A percentile compares a stretch with the other conserved stretches of the same genome.
Conservation (phyloP, 495 filamentous ascomycete genomes). For the Cladorrhinum samala region DNA sequence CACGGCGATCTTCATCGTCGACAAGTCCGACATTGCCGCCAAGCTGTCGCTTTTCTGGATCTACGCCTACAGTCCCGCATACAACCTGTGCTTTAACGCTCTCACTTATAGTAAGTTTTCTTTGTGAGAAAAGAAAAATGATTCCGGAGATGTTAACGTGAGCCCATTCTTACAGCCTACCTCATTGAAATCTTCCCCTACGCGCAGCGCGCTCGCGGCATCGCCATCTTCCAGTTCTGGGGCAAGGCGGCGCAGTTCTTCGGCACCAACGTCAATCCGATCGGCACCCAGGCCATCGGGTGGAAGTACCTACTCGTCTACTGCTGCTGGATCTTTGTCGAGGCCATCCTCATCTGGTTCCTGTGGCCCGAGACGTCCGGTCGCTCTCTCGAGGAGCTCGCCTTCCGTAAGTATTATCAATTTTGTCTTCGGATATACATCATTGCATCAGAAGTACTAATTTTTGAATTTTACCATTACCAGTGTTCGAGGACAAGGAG, state of each 20-base stretch:
- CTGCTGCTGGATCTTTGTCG: conserved; percentile 53
- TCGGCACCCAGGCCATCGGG: conserved; percentile 51
- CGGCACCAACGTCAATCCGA: conserved; percentile 58
- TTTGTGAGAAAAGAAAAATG: no score
- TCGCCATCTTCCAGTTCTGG: conserved; percentile 61
- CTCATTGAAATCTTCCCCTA: conserved; percentile 61
- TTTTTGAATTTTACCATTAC: not conserved
- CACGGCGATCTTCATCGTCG: conserved; percentile 38
- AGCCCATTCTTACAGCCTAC: conserved; percentile 49
- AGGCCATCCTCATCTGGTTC: conserved; percentile 53
- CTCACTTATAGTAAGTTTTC: conserved; percentile 53
- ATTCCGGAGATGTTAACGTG: conserved; percentile 8
- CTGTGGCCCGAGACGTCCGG: conserved; percentile 59
- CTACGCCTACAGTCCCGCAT: conserved; percentile 57
- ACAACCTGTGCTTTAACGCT: conserved; percentile 62
- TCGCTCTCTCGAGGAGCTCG: conserved; percentile 58
- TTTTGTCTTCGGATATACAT: not conserved
- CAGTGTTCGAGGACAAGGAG: conserved; percentile 23
- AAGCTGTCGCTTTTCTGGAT: conserved; percentile 54
- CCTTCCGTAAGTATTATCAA: conserved; percentile 47
- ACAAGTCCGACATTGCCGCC: conserved; percentile 29
- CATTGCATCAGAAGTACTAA: not conserved
- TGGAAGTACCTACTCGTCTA: conserved; percentile 54
- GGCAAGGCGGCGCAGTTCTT: conserved; percentile 43
- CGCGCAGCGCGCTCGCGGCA: conserved; percentile 53